Base-by-base conservation (phyloP, 108 stramenopile genomes). In the Skeletonema tropicum region DNA sequence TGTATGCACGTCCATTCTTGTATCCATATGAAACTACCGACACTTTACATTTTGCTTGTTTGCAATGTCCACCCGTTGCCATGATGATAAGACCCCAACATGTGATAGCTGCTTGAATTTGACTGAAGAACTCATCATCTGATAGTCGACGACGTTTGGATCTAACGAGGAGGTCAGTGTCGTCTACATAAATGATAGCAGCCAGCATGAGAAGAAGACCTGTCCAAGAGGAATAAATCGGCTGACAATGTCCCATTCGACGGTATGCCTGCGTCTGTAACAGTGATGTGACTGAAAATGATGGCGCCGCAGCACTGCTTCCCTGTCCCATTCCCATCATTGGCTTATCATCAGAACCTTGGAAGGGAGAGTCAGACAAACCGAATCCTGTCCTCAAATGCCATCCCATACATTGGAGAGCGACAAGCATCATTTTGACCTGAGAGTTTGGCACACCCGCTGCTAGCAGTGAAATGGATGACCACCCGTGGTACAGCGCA, bases 141-240 rank as follows among this genome's bases (percentile, higher is more conserved):
- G 48, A 49, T 0, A 49, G 3, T n/a, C 6, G 3, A 1, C 48
- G 48, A n/a, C 48, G 19, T 61, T n/a, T 3, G 2, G 60, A 13
- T 14, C 60, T 26, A 7, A 61, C 5, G 0, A 60, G 57, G 15
- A 60, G 57, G 21, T 71, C 59, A 1, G 57, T 25, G 25, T 71
- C 70, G 45, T 71, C 59, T 12, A 71, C 58, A 9, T 71, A 71
- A 15, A 71, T 29, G 0, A 60, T 55, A 10, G 70, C 70, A 26
- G 70, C 70, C 5, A 71, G 33, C 7, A 71, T 12, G 39, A 60
- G 36, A 6, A 42, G 5, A 0, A 39, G 2, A 15, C 36, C 8
- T 0, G 38, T 12, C 9, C 35, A 31, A 14, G 58, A 21, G 13
- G 70, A 60, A 21, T n/a, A 36, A 0, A 41, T 17, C 12, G n/a